Conservation (phyloP, 257 asterid genomes). For the Solanum etuberosum region DNA sequence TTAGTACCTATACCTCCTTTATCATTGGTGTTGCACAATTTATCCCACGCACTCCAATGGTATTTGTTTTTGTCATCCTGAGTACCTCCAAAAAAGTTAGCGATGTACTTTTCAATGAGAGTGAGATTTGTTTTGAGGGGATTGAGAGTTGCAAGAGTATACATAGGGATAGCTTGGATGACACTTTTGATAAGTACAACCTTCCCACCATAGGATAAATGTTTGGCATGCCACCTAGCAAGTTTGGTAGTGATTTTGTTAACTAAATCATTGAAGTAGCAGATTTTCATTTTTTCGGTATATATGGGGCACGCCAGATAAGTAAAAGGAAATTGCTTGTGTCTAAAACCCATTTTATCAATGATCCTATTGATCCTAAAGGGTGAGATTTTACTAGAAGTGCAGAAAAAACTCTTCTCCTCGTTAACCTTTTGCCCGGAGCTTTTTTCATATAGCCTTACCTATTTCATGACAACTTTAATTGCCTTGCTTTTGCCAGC, state of each 20-base stretch:
- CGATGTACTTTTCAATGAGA: background rate
- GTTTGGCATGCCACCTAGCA: no score
- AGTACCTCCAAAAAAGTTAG: background rate
- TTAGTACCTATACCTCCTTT: background rate
- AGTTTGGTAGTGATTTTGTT: no score
- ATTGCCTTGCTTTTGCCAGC: no score
- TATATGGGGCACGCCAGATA: background rate
- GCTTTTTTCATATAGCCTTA: background rate
- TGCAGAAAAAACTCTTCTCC: background rate
- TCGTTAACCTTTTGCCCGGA: background rate
- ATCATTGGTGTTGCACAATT: background rate
- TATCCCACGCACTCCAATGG: background rate
- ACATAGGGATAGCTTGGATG: background rate
- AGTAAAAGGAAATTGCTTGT: background rate
- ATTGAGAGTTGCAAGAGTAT: background rate
- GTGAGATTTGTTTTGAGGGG: background rate
- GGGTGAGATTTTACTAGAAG: background rate
- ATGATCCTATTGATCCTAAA: background rate
- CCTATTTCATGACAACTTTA: no score
- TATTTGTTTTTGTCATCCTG: background rate
- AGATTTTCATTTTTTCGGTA: no score
- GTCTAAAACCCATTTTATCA: background rate
- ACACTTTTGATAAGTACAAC: background rate
- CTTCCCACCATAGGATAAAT: background rate
- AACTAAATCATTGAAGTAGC: background rate